These are phyloP conservation scores for Rosa rugosa DNA, from an alignment of 306 rosid genomes.

Conservation along the genomic window DNA sequence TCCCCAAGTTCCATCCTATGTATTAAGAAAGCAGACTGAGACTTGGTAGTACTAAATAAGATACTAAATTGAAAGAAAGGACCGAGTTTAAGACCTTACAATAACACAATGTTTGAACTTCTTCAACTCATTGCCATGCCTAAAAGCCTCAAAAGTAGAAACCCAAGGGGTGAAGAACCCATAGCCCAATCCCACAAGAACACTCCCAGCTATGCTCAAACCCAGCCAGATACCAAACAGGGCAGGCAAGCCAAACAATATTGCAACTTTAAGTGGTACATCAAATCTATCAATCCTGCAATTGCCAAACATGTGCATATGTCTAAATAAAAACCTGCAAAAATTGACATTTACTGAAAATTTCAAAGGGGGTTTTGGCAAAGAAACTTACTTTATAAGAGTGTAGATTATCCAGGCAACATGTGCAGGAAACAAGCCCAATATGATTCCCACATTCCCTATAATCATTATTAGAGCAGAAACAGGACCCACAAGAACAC, in stretches of 20 bases:
- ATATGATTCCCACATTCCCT: slow-evolving; percentile 69
- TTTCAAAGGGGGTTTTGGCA: neutral
- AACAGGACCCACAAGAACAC: slow-evolving; percentile 70
- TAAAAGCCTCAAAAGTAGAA: slow-evolving; percentile 85
- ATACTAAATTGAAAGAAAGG: slow-evolving; percentile 8
- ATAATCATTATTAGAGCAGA: slow-evolving; percentile 58
- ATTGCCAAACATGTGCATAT: slow-evolving; percentile 24
- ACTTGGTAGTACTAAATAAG: slow-evolving; percentile 14
- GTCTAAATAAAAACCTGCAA: neutral
- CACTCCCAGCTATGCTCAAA: slow-evolving; percentile 71
- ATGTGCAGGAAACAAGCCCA: slow-evolving; percentile 71
- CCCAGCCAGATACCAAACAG: slow-evolving; percentile 83
- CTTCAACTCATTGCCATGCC: slow-evolving; percentile 55
- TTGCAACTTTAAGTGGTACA: slow-evolving; percentile 61
- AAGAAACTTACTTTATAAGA: slow-evolving; percentile 49
- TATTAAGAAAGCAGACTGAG: slow-evolving; percentile 10
- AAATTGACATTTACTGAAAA: neutral
- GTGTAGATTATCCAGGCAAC: slow-evolving; percentile 74
- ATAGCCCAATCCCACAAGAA: slow-evolving; percentile 73
- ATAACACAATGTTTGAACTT: slow-evolving; percentile 58
- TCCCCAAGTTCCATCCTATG: slow-evolving; percentile 81
- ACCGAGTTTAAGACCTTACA: slow-evolving; percentile 37
- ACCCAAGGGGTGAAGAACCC: slow-evolving; percentile 88
- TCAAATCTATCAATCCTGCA: slow-evolving; percentile 64
- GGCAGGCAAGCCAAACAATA: slow-evolving; percentile 65